These are phyloP conservation scores for Leptomonas pyrrhocoris DNA, from an alignment of 208 protist genomes.

Conservation along the genomic window DNA sequence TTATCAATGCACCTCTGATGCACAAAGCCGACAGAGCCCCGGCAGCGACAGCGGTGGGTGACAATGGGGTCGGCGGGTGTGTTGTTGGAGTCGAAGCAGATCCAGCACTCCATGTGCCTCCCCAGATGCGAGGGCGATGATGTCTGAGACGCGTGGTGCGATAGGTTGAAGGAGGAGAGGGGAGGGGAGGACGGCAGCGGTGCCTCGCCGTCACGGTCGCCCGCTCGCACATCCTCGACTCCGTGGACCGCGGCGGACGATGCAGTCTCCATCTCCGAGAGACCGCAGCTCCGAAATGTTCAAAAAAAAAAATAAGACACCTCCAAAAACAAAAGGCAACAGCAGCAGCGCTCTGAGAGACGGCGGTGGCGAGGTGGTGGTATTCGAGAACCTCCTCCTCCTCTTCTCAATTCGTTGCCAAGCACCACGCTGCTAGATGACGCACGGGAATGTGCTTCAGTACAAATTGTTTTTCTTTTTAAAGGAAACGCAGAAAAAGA, in stretches of 20 bases:
- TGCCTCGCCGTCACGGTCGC: background rate
- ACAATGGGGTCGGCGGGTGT: constrained; percentile 54
- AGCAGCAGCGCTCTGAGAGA: too few species aligned
- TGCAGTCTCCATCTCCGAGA: background rate
- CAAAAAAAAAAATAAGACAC: background rate
- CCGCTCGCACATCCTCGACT: background rate
- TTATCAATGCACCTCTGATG: constrained; percentile 73
- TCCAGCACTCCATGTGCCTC: constrained; percentile 57
- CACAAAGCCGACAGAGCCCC: constrained; percentile 61
- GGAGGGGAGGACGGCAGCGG: background rate
- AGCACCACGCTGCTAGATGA: too few species aligned
- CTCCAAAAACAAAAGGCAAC: too few species aligned
- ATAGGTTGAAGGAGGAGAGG: background rate
- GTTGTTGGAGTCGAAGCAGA: constrained; percentile 53
- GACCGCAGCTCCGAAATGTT: too few species aligned
- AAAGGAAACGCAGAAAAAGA: too few species aligned
- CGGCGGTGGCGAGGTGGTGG: too few species aligned
- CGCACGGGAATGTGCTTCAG: too few species aligned
- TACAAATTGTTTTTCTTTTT: too few species aligned
- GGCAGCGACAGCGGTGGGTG: constrained; percentile 55
- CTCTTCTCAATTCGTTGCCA: too few species aligned
- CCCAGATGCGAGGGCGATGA: background rate
- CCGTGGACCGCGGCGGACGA: background rate
- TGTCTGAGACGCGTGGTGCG: background rate
- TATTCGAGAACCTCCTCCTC: too few species aligned